Evolutionary conservation across 108 stramenopile species (phyloP).

Genomic region (Nitzschia inconspicua): DNA sequence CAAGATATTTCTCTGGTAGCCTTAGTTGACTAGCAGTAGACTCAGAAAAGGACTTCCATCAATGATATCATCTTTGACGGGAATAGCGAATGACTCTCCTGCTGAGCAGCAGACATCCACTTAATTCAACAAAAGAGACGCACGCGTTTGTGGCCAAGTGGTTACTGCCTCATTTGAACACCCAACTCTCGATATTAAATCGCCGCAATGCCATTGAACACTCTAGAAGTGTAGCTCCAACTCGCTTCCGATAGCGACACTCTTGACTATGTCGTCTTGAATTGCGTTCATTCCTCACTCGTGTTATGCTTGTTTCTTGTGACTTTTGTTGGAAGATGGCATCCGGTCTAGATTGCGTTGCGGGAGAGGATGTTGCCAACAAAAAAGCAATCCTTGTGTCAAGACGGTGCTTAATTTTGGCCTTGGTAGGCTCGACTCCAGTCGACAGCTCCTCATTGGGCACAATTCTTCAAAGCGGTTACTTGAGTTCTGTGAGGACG

Average conservation of each 20-base stretch:
- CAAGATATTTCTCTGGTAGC: conserved; percentile 6
- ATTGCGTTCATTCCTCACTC: neutral
- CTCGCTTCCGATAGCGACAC: neutral
- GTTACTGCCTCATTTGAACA: too few species aligned
- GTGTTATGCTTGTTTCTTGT: conserved; percentile 7
- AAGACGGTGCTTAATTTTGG: conserved; percentile 58
- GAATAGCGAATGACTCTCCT: too few species aligned
- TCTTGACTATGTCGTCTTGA: neutral
- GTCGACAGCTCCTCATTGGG: conserved; percentile 43
- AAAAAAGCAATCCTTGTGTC: conserved; percentile 42
- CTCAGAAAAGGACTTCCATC: too few species aligned
- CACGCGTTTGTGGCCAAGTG: too few species aligned
- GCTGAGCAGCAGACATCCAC: too few species aligned
- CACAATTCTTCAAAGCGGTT: conserved; percentile 52
- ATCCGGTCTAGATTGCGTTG: neutral
- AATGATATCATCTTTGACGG: too few species aligned
- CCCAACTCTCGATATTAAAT: too few species aligned
- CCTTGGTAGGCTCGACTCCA: conserved; percentile 50
- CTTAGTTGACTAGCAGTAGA: conserved; percentile 36
- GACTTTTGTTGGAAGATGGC: conserved; percentile 24
- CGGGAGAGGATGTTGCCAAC: conserved; percentile 15
- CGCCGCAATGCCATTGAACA: too few species aligned
- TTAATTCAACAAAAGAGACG: too few species aligned
- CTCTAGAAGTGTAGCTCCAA: too few species aligned
- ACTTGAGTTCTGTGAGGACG: conserved; percentile 52